Base-by-base conservation (phyloP, 2,329 filamentous ascomycete species). In the Elsinoe necatrix region DNA sequence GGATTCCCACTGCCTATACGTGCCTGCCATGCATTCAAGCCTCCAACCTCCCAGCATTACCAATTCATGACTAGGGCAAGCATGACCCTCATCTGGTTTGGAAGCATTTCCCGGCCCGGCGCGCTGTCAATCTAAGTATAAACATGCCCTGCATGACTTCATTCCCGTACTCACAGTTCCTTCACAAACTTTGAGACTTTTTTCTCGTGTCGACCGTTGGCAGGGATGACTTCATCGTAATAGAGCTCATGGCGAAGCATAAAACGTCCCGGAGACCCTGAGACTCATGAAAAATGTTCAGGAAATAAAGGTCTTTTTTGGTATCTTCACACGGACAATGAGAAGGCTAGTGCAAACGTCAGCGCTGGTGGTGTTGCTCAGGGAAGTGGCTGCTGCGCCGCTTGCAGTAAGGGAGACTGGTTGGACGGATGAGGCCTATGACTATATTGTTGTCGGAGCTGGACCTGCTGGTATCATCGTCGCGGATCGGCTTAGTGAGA, bases 381-480 rank as follows among this genome's bases (percentile, higher is more conserved):
- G 16, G 16, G 25, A 14, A 16, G 45, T 18, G 45, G 25, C 27
- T 3, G 45, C 45, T 31, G 20, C 27, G 14, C 12, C 25, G 29
- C 45, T 50, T 35, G 16, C 34, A 12, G 14, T 6, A 3, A 50
- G 45, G 20, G 45, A 29, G 2, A 5, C 45, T 5, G 29, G n/a
- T 14, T 50, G 45, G 45, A 50, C 29, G 8, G 9, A 18, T 6
- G 45, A 50, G 5, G 56, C 57, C 11, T 60, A 60, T 5, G 59
- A 60, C 34, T 57, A 57, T 27, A 76, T 78, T 47, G 66, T 78
- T 14, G 70, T 77, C 16, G 75, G 75, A n/a, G 74, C 76, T 34
- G 78, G 77, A 27, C 75, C 77, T 6, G 76, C 76, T 6, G 77
- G 78, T 4, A 77, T 80, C 54, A 76, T 80, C 27, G 73, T 76